These are phyloP conservation scores for Mycena latifolia DNA, from an alignment of 768 basidiomycete species.

Conservation along the genomic window DNA sequence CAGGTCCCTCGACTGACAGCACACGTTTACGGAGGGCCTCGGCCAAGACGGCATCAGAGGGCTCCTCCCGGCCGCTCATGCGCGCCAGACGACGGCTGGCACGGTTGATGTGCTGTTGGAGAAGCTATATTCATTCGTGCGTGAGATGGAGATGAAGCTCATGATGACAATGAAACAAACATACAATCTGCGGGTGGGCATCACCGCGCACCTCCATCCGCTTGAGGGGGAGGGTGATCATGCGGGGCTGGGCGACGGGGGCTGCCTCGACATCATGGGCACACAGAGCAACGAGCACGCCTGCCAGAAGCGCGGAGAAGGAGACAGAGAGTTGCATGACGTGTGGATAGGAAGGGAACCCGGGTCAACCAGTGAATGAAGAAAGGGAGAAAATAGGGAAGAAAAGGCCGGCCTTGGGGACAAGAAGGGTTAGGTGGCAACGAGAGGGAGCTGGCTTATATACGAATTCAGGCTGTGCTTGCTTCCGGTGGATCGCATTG, in stretches of 20 bases:
- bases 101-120: constrained; percentile 81
- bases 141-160: too few relatives aligned
- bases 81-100: constrained; percentile 72
- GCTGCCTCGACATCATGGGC: constrained; percentile 55
- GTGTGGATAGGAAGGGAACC: constrained; percentile 37
- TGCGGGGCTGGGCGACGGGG: constrained; percentile 50
- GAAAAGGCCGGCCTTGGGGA: constrained; percentile 52
- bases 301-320: constrained; percentile 66
- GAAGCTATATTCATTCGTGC: too few relatives aligned
- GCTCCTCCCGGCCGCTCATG: constrained; percentile 71
- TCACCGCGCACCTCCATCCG: constrained; percentile 47
- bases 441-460: constrained; percentile 26
- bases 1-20: constrained; percentile 50
- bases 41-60: constrained; percentile 61
- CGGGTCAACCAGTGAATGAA: constrained; percentile 39
- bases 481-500: constrained; percentile 9
- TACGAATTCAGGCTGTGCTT: constrained; percentile 4
- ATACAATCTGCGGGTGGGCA: constrained; percentile 53
- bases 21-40: constrained; percentile 63
- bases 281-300: constrained; percentile 59
- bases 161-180: constrained; percentile 28
- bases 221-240: constrained; percentile 59
- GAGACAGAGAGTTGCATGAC: constrained; percentile 68
- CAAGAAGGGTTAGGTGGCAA: constrained; percentile 33
- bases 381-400: constrained; percentile 41